Evolutionary conservation across 108 stramenopile genomes (phyloP), one percentile per base, ranked within the genome.

Genomic region (Pseudonitzschia delicatissima): DNA sequence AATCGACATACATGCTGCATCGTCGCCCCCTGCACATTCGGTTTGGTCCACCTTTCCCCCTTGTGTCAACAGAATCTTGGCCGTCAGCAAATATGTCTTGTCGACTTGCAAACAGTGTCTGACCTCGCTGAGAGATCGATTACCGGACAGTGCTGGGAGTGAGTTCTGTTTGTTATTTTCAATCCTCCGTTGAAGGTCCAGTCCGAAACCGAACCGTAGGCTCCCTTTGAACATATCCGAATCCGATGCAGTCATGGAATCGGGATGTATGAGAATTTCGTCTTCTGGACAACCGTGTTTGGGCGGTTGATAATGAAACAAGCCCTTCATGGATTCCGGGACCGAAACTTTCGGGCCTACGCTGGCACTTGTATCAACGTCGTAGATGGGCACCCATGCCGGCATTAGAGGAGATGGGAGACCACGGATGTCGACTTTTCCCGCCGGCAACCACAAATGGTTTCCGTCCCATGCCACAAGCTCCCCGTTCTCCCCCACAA

Each of bases 361-460:
- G 47, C 47, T 21, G 21, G 17, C 18, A 17, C 45, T 45, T 53
- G 18, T 13, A 34, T 51, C 52, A 39, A 71, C 60, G 42, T 77
- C 77, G 33, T 71, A 45, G 7, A 80, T 36, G 3, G 74, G 45
- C 26, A 65, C 55, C 78, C 78, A 80, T 18, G 74, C 61, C 1
- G 73, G 74, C 33, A 59, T 69, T 34, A 20, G 18, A n/a, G 57
- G 32, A 7, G 40, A 69, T 6, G 74, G 71, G 20, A 80, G 48
- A 4, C 80, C 84, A 8, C 66, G 64, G 28, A 84, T 72, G 50
- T 72, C 55, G 21, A 86, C 23, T 51, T 62, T 76, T n/a, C 17
- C 88, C 88, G 13, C 85, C 85, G 3, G 83, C 88, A 13, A 89
- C 83, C 3, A 83, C 64, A 58, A 89, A 81, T 3, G 88, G 73